These are phyloP conservation scores for Colletotrichum musicola DNA, from an alignment of 2,329 filamentous ascomycete genomes.

Conservation along the genomic window DNA sequence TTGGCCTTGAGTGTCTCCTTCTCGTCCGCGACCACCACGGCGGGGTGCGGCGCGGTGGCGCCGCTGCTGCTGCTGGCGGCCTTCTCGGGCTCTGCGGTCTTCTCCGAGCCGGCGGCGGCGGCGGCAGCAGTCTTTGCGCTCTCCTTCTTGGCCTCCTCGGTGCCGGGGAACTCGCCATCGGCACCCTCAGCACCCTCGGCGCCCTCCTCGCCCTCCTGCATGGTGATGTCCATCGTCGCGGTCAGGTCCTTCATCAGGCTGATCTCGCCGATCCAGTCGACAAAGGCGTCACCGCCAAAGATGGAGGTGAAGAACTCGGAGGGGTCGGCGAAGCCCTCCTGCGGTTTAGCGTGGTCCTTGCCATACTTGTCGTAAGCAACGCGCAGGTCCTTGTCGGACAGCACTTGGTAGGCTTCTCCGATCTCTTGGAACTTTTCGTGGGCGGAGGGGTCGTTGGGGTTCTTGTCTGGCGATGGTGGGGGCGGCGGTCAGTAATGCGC, in stretches of 20 bases:
- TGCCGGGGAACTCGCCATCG: conserved; percentile 68
- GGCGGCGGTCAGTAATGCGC: conserved; percentile 12
- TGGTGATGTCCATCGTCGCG: conserved; percentile 97
- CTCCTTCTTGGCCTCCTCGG: conserved; percentile 68
- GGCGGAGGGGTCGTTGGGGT: conserved; percentile 93
- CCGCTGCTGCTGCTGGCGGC: conserved; percentile 43
- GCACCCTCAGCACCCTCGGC: conserved; percentile 64
- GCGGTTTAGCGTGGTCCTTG: conserved; percentile 92
- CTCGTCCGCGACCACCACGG: conserved; percentile 57
- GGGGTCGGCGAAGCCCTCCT: conserved; percentile 94
- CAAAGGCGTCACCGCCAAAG: conserved; percentile 95
- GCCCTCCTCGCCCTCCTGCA: conserved; percentile 81
- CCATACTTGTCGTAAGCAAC: conserved; percentile 97
- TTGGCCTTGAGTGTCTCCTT: conserved; percentile 41
- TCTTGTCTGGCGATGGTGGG: conserved; percentile 78
- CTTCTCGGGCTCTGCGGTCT: conserved; percentile 45
- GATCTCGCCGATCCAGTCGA: conserved; percentile 98
- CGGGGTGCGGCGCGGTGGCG: conserved; percentile 47
- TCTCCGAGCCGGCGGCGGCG: conserved; percentile 36
- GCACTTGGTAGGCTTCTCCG: conserved; percentile 80
- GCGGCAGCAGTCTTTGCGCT: conserved; percentile 60
- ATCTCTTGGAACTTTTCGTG: conserved; percentile 95
- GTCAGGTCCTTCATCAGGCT: conserved; percentile 98
- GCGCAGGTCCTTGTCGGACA: conserved; percentile 88
- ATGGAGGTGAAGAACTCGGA: conserved; percentile 99